Percentiles rank a stretch among this genome's conserved stretches.
Evolutionary conservation across 495 filamentous ascomycete genomes (phyloP).

Genomic region (Diplogelasinospora grovesii): DNA sequence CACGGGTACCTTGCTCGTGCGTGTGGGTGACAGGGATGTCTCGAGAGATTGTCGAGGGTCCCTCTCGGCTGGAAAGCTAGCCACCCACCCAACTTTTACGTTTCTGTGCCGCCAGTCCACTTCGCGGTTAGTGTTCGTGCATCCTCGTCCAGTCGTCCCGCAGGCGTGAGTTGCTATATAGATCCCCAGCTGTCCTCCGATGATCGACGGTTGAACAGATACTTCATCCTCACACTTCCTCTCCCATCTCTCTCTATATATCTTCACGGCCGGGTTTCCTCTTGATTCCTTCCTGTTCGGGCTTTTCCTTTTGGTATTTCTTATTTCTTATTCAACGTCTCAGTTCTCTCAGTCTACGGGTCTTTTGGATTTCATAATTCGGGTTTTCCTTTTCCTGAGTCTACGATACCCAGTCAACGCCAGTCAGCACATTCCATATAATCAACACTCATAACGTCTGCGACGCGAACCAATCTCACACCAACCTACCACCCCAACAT

Average conservation of each 20-base stretch:
- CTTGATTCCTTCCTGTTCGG: slow-evolving; percentile 5
- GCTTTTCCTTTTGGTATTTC: slow-evolving; percentile 26
- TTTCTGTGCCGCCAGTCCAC: slow-evolving; percentile 1
- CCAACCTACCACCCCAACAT: slow-evolving; percentile 12
- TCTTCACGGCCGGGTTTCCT: slow-evolving; percentile 7
- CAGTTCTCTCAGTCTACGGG: neutral
- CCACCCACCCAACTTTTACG: neutral
- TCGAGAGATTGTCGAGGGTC: no score
- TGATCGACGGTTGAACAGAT: neutral
- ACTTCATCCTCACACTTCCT: slow-evolving; percentile 6
- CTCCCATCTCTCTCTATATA: slow-evolving; percentile 13
- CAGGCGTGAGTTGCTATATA: slow-evolving; percentile 12
- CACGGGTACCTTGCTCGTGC: no score
- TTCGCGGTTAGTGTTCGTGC: slow-evolving; percentile 2
- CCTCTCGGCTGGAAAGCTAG: slow-evolving; percentile 3
- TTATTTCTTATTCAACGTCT: slow-evolving; percentile 19
- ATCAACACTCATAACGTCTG: no score
- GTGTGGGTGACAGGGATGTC: neutral
- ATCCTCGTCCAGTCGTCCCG: slow-evolving; percentile 2
- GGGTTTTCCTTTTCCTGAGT: neutral
- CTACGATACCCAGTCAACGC: no score
- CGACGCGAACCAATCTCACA: slow-evolving; percentile 10
- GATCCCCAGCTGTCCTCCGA: slow-evolving; percentile 6
- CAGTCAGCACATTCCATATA: slow-evolving; percentile 13
- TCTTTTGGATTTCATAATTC: neutral